phyloP scores from a whole-genome alignment of 1,284 basidiomycete genomes.

The Trichosporon coremiiforme region DNA sequence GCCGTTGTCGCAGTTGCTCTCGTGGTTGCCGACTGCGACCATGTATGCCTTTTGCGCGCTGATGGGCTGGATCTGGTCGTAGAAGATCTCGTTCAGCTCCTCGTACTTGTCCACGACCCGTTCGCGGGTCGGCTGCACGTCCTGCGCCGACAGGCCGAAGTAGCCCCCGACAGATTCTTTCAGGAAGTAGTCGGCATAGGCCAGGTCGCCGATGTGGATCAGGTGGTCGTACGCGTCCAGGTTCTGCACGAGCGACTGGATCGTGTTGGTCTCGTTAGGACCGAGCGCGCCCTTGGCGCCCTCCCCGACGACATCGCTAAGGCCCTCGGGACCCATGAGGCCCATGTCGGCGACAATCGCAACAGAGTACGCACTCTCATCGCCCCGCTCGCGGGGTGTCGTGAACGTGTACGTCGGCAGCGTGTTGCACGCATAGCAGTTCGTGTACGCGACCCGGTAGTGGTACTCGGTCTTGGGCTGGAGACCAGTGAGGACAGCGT shows the following conservation, averaged over 20 bases:
- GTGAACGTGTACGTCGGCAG: constrained; percentile 39
- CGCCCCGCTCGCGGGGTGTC: constrained; percentile 34
- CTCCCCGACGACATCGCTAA: constrained; percentile 36
- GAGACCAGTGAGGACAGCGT: constrained; percentile 33
- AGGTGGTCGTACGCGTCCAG: constrained; percentile 40
- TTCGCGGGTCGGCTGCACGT: constrained; percentile 23
- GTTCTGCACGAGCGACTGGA: constrained; percentile 38
- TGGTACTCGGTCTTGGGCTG: constrained; percentile 39
- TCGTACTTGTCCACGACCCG: constrained; percentile 42
- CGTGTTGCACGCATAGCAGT: constrained; percentile 36
- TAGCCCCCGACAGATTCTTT: constrained; percentile 36
- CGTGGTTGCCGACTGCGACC: constrained; percentile 42
- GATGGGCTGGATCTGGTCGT: constrained; percentile 43
- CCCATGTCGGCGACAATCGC: constrained; percentile 44
- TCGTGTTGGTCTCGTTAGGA: constrained; percentile 43
- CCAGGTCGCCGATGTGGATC: constrained; percentile 41
- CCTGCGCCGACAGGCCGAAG: constrained; percentile 32
- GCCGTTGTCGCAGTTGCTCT: constrained; percentile 38
- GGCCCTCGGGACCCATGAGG: constrained; percentile 45
- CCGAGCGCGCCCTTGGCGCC: constrained; percentile 32
- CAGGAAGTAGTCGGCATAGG: constrained; percentile 44
- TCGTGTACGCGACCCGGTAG: constrained; percentile 39
- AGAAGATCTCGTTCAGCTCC: constrained; percentile 43
- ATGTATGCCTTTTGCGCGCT: constrained; percentile 42
- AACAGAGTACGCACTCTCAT: constrained; percentile 32